Percentiles rank a stretch among this genome's conserved stretches.
phyloP scores from a whole-genome alignment of 306 rosid genomes.

The Vigna radiata region DNA sequence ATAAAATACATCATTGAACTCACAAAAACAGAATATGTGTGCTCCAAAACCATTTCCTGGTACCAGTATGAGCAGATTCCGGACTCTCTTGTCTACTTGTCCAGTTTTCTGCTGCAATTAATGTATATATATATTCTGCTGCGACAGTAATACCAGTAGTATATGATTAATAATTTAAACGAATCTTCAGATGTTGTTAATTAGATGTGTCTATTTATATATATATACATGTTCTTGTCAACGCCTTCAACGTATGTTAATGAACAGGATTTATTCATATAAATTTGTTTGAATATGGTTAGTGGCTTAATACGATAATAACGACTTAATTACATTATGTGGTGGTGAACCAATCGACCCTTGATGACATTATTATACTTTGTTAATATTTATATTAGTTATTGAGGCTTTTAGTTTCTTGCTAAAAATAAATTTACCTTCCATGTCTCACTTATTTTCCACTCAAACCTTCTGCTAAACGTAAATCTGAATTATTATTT shows the following conservation, averaged over 20 bases:
- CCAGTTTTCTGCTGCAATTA: slow-evolving; percentile 19
- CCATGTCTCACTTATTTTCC: too few relatives aligned
- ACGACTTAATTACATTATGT: too few relatives aligned
- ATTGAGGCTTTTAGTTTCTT: too few relatives aligned
- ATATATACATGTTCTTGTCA: slow-evolving; percentile 35
- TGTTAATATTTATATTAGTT: too few relatives aligned
- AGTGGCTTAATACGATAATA: neutral
- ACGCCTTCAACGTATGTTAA: slow-evolving; percentile 37
- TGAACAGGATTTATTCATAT: neutral
- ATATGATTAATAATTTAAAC: slow-evolving; percentile 16
- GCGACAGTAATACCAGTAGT: neutral
- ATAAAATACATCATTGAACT: slow-evolving; percentile 17
- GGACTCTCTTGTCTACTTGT: slow-evolving; percentile 16
- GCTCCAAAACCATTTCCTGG: slow-evolving; percentile 2
- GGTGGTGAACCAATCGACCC: too few relatives aligned
- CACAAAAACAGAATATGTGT: slow-evolving; percentile 11
- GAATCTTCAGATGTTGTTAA: slow-evolving; percentile 47
- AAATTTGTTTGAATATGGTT: neutral
- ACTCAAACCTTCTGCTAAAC: too few relatives aligned
- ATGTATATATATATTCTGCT: neutral
- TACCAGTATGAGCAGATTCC: neutral
- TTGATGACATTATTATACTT: too few relatives aligned
- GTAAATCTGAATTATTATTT: too few relatives aligned
- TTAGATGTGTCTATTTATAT: neutral
- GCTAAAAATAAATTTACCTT: too few relatives aligned